Percentiles rank a stretch among this genome's conserved stretches.
phyloP scores from a whole-genome alignment of 495 filamentous ascomycete species.

The Cetradonia linearis region DNA sequence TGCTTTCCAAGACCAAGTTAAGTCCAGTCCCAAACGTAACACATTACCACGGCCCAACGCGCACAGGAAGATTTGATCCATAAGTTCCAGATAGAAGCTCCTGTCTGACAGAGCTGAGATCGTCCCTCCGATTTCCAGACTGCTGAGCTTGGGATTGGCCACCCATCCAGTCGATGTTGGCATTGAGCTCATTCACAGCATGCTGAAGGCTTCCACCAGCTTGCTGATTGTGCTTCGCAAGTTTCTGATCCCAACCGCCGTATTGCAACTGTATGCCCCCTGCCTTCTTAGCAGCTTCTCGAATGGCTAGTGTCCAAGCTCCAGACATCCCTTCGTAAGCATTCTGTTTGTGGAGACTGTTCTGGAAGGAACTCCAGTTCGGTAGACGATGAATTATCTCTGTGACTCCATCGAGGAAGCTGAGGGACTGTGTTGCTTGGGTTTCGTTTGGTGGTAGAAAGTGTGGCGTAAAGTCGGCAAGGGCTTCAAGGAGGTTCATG shows the following conservation, averaged over 20 bases:
- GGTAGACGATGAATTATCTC: slow-evolving; percentile 82
- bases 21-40: background rate
- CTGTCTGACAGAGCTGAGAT: slow-evolving; percentile 60
- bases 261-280: slow-evolving; percentile 87
- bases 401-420: slow-evolving; percentile 80
- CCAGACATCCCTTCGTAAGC: slow-evolving; percentile 92
- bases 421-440: slow-evolving; percentile 66
- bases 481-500: slow-evolving; percentile 69
- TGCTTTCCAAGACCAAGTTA: background rate
- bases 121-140: slow-evolving; percentile 34
- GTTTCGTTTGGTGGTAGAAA: slow-evolving; percentile 86
- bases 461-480: slow-evolving; percentile 88
- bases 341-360: slow-evolving; percentile 84
- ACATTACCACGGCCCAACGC: slow-evolving; percentile 59
- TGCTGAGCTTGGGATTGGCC: slow-evolving; percentile 38
- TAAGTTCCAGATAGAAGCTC: slow-evolving; percentile 73
- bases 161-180: slow-evolving; percentile 68
- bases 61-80: slow-evolving; percentile 55
- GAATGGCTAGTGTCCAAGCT: slow-evolving; percentile 87
- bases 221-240: slow-evolving; percentile 79
- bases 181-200: slow-evolving; percentile 67
- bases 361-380: slow-evolving; percentile 71
- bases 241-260: slow-evolving; percentile 83
- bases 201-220: slow-evolving; percentile 73
- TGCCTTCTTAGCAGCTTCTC: slow-evolving; percentile 80